A percentile compares a stretch with the other conserved stretches of the same genome.
These are phyloP conservation scores for Brassica rapa DNA, from an alignment of 345 rosid genomes.

Conservation along the genomic window DNA sequence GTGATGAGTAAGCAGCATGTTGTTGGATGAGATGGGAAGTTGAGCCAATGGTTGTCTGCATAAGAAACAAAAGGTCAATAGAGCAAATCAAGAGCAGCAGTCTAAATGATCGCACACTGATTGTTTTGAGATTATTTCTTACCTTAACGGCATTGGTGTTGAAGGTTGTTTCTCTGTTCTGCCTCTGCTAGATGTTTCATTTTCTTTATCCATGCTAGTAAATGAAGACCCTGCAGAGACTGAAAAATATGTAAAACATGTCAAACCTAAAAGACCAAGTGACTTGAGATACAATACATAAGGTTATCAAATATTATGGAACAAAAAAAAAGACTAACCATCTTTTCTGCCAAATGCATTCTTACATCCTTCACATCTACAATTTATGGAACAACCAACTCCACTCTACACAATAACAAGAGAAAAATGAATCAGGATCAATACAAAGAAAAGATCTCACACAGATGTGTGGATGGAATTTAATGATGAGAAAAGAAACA, in stretches of 20 bases:
- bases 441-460: conserved; percentile 3
- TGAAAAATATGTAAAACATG: not conserved
- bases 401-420: conserved; percentile 59
- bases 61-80: conserved; percentile 9
- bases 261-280: conserved; percentile 15
- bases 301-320: not conserved
- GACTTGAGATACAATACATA: not conserved
- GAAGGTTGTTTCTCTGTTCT: conserved; percentile 42
- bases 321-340: conserved; percentile 46
- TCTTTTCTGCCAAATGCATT: conserved; percentile 85
- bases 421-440: conserved; percentile 32
- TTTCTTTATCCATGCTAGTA: conserved; percentile 56
- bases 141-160: conserved; percentile 58
- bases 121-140: conserved; percentile 27
- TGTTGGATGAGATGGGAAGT: conserved; percentile 60
- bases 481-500: conserved; percentile 14
- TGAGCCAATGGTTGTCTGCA: conserved; percentile 63
- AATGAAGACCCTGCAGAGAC: conserved; percentile 54
- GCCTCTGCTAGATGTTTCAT: conserved; percentile 49
- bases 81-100: conserved; percentile 19
- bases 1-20: conserved; percentile 53
- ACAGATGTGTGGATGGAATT: not conserved
- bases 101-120: conserved; percentile 23
- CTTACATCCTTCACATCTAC: conserved; percentile 97
- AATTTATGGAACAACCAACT: conserved; percentile 92